Evolutionary conservation across 495 filamentous ascomycete species (phyloP), one percentile per base, ranked within the genome.

Genomic region (Acidomyces sp.): DNA sequence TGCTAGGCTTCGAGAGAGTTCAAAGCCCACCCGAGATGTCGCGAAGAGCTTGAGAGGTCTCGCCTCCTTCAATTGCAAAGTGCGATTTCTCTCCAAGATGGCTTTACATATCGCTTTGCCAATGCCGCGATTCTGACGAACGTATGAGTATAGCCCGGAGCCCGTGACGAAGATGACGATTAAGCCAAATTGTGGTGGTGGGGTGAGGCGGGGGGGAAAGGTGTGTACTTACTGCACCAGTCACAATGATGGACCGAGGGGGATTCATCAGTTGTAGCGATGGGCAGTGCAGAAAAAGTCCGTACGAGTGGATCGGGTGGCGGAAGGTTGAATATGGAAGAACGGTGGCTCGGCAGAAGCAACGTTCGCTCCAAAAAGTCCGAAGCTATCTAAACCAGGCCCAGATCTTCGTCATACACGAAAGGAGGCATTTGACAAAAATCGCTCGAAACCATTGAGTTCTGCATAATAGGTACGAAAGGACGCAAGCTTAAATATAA

Each of bases 41-140:
- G 45, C 46, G 22, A 18, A 46, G 19, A 53, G 50, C 3, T 23
- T 35, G n/a, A n/a, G n/a, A n/a, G n/a, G n/a, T n/a, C n/a, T n/a
- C n/a, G n/a, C n/a, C n/a, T n/a, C n/a, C n/a, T n/a, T n/a, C 9
- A 53, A 13, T 6, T 41, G 42, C 11, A 9, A 7, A 15, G 21
- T 3, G 22, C 38, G 23, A 15, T 25, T 19, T 16, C 18, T 30
- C 3, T 24, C 7, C 3, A 43, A 34, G 41, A 49, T 26, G 19
- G 39, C 34, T n/a, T 33, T 44, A 37, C 46, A 48, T 6, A 52
- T 48, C 13, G 45, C 49, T 12, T 16, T n/a, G 39, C 49, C 49
- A 32, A 52, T 52, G 39, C 49, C 49, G 26, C 49, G 45, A 36
- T 52, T 52, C 49, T 52, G 45, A 9, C 7, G 31, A 34, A 16